These are phyloP conservation scores for Boletellus sp. DNA, from an alignment of 768 basidiomycete species.

Conservation along the genomic window DNA sequence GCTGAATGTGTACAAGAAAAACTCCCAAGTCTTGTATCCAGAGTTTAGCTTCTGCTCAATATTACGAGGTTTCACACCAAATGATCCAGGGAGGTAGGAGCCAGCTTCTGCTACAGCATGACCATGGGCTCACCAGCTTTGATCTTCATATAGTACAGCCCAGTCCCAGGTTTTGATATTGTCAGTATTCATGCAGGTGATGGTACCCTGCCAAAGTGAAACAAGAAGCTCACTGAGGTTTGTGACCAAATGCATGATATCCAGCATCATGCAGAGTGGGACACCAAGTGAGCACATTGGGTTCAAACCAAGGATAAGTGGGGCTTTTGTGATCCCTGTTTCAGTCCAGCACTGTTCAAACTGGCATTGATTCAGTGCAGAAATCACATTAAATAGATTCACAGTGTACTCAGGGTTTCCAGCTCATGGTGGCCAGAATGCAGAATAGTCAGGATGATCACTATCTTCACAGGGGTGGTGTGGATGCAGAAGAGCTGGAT, in stretches of 20 bases:
- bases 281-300: neutral
- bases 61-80: constrained; percentile 15
- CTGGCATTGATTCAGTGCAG: neutral
- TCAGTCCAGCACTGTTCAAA: neutral
- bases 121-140: neutral
- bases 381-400: neutral
- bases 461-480: too few relatives aligned
- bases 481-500: neutral
- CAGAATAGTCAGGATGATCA: neutral
- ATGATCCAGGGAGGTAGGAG: neutral
- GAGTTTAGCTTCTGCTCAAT: constrained; percentile 19
- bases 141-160: neutral
- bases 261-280: neutral
- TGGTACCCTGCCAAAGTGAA: neutral
- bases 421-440: neutral
- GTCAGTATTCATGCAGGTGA: neutral
- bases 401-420: neutral
- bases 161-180: neutral
- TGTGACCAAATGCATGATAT: constrained; percentile 6
- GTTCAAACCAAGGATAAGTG: neutral
- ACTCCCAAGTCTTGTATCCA: constrained; percentile 24
- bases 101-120: neutral
- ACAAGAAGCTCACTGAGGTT: neutral
- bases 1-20: constrained; percentile 12
- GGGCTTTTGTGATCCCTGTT: neutral